Evolutionary conservation across 306 rosid genomes (phyloP).

Genomic region (Cicer arietinum): DNA sequence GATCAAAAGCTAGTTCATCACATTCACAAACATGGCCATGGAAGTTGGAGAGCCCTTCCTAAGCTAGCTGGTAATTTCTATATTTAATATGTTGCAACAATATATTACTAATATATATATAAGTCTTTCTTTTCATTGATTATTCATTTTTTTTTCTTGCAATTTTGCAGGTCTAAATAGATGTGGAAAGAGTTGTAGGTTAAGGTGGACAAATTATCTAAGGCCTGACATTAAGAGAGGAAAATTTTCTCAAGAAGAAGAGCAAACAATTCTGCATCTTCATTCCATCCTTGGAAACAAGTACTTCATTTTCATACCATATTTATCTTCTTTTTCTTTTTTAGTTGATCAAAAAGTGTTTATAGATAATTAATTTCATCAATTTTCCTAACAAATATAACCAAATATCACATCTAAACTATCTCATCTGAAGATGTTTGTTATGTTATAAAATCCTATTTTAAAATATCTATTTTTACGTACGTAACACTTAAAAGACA

Average conservation of each 20-base stretch:
- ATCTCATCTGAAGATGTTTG: neutral
- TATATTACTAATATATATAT: neutral
- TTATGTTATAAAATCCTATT: neutral
- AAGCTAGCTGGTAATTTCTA: constrained; percentile 68
- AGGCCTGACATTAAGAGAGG: constrained; percentile 93
- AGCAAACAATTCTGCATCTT: constrained; percentile 82
- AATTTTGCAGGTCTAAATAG: constrained; percentile 70
- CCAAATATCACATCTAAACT: neutral
- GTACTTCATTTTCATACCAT: constrained; percentile 44
- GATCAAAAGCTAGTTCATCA: constrained; percentile 76
- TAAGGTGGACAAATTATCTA: constrained; percentile 90
- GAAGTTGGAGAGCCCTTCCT: constrained; percentile 92
- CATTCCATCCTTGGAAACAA: constrained; percentile 93
- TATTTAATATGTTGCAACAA: neutral
- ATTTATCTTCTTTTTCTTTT: neutral
- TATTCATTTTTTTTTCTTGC: neutral
- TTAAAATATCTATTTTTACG: neutral
- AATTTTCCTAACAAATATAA: neutral
- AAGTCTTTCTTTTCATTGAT: neutral
- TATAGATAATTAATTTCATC: neutral
- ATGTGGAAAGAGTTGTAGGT: constrained; percentile 91
- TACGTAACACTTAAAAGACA: neutral
- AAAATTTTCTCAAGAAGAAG: constrained; percentile 81
- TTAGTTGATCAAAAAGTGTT: neutral
- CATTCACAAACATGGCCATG: constrained; percentile 80